phyloP scores from a whole-genome alignment of 1,284 basidiomycete genomes.

The Leccinum griseonigrum region DNA sequence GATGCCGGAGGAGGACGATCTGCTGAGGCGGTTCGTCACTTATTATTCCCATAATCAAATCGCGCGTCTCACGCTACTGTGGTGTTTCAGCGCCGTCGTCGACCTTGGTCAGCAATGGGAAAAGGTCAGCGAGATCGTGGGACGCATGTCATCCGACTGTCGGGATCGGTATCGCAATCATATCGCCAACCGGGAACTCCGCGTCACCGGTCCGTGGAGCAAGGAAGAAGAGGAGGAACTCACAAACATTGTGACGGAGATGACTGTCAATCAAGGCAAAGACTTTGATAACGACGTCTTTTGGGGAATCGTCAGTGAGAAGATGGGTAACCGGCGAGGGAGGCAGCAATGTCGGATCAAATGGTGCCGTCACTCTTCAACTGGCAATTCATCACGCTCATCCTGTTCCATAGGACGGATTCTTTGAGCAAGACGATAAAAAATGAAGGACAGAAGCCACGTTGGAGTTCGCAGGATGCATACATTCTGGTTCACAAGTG shows the following conservation, averaged over 20 bases:
- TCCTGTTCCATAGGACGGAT: slow-evolving; percentile 57
- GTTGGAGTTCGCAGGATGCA: slow-evolving; percentile 75
- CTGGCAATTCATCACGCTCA: neutral
- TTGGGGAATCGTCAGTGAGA: slow-evolving; percentile 72
- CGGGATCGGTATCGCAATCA: slow-evolving; percentile 83
- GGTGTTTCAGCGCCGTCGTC: slow-evolving; percentile 53
- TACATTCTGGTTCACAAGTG: slow-evolving; percentile 81
- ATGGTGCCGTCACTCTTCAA: slow-evolving; percentile 47
- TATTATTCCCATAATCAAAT: neutral
- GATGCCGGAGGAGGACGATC: slow-evolving; percentile 64
- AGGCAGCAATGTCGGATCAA: slow-evolving; percentile 83
- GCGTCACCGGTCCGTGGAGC: slow-evolving; percentile 62
- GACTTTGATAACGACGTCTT: slow-evolving; percentile 75
- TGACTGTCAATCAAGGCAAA: slow-evolving; percentile 66
- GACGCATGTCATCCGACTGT: slow-evolving; percentile 75
- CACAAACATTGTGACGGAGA: slow-evolving; percentile 66
- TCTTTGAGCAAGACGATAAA: slow-evolving; percentile 68
- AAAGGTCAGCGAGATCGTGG: slow-evolving; percentile 64
- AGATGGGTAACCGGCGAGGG: slow-evolving; percentile 71
- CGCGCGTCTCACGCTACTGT: slow-evolving; percentile 4
- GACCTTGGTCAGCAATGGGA: slow-evolving; percentile 79
- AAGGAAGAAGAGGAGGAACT: slow-evolving; percentile 72
- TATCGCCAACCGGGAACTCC: slow-evolving; percentile 57
- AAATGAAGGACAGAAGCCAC: slow-evolving; percentile 60
- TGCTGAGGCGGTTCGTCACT: slow-evolving; percentile 54